Conservation (phyloP, 257 asterid species). For the Capsicum chinense region DNA sequence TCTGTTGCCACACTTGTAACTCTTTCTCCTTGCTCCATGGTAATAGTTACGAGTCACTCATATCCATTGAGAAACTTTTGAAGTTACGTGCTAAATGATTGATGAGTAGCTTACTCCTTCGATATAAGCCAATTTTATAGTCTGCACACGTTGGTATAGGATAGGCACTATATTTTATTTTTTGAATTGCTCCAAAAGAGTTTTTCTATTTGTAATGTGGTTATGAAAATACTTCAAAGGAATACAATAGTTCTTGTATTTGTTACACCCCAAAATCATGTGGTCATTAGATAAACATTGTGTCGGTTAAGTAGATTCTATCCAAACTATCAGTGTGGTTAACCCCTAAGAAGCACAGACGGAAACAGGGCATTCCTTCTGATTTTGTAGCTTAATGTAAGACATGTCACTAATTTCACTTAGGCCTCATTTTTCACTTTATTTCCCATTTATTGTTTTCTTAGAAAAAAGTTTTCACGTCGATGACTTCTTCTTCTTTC, state of each 20-base stretch:
- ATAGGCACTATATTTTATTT: background rate
- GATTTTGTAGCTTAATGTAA: background rate
- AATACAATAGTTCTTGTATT: background rate
- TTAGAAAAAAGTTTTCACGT: background rate
- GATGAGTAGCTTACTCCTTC: background rate
- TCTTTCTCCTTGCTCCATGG: slow-evolving; percentile 23
- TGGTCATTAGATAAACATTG: slow-evolving; percentile 10
- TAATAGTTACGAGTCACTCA: background rate
- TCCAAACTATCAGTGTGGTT: background rate
- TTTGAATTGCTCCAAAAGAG: background rate
- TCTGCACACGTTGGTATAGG: slow-evolving; percentile 15
- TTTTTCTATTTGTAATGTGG: background rate
- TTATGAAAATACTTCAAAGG: slow-evolving; percentile 18
- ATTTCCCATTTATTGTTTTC: slow-evolving; percentile 3
- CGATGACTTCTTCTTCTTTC: slow-evolving; percentile 21
- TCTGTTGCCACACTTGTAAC: slow-evolving; percentile 17
- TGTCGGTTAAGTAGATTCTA: background rate
- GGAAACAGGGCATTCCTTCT: background rate
- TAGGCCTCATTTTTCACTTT: background rate
- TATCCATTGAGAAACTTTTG: background rate
- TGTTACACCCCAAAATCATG: slow-evolving; percentile 9
- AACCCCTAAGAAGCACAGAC: slow-evolving; percentile 14
- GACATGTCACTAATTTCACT: background rate
- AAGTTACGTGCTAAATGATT: background rate
- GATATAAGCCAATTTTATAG: background rate